Percentiles rank a stretch among this genome's conserved stretches.
Conservation (phyloP, 306 rosid genomes). For the Fagus crenata region DNA sequence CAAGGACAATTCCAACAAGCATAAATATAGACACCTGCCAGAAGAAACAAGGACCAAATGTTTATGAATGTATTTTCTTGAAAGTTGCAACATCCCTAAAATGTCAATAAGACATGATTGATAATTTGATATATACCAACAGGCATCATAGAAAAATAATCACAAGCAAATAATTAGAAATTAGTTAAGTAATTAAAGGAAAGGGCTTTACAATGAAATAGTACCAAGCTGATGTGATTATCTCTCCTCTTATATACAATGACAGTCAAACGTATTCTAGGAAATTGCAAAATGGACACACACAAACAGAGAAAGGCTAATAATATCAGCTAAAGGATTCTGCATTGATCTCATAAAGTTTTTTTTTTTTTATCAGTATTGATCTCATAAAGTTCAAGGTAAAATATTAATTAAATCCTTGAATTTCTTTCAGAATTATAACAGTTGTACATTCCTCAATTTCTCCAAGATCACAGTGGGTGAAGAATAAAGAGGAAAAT, state of each 20-base stretch:
- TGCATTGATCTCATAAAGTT: too few relatives aligned
- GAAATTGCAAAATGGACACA: neutral
- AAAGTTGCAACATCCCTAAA: neutral
- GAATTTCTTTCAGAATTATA: too few relatives aligned
- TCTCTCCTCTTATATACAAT: neutral
- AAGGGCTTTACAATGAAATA: neutral
- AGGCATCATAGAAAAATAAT: neutral
- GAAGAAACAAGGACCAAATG: slow-evolving; percentile 6
- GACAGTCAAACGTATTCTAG: neutral
- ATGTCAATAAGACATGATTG: neutral
- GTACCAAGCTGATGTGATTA: neutral
- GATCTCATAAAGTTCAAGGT: too few relatives aligned
- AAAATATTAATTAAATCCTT: too few relatives aligned
- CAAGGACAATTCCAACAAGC: slow-evolving; percentile 59
- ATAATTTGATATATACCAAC: neutral
- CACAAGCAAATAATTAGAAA: neutral
- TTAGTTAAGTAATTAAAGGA: neutral
- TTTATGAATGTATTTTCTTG: neutral
- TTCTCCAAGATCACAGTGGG: too few relatives aligned
- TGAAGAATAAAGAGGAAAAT: too few relatives aligned
- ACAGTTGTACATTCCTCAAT: too few relatives aligned
- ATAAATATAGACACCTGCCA: slow-evolving; percentile 63
- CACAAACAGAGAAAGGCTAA: neutral
- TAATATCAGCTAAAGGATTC: too few relatives aligned
- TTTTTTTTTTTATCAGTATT: too few relatives aligned